Evolutionary conservation across 2,329 filamentous ascomycete species (phyloP).

Genomic region (Ceratocystis diversiconidia): DNA sequence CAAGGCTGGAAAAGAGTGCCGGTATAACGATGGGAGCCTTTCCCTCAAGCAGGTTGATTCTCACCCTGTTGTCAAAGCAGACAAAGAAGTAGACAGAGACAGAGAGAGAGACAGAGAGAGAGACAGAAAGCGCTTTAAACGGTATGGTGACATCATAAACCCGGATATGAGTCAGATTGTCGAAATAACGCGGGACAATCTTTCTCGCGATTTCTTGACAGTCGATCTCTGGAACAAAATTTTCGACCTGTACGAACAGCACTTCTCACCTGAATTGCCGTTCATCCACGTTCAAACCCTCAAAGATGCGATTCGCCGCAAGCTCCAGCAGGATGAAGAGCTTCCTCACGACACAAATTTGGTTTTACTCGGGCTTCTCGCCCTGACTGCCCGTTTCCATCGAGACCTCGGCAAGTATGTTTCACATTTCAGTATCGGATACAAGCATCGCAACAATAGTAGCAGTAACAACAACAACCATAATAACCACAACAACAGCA

Average conservation of each 20-base stretch:
- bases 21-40: constrained; percentile 41
- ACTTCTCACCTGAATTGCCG: constrained; percentile 58
- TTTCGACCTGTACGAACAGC: constrained; percentile 54
- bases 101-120: constrained; percentile 33
- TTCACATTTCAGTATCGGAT: constrained; percentile 24
- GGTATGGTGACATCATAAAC: constrained; percentile 31
- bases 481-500: no score
- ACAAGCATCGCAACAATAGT: background rate
- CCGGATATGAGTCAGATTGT: constrained; percentile 27
- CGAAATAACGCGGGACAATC: constrained; percentile 40
- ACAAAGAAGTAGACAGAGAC: constrained; percentile 33
- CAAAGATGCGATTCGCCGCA: constrained; percentile 23
- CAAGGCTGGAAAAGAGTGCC: constrained; percentile 56
- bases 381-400: constrained; percentile 56
- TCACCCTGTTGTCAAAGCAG: constrained; percentile 24
- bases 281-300: constrained; percentile 56
- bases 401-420: constrained; percentile 42
- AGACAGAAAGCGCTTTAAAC: constrained; percentile 37
- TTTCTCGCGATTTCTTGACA: constrained; percentile 48
- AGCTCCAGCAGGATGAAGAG: constrained; percentile 23
- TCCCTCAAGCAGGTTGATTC: background rate
- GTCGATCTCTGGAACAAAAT: constrained; percentile 53
- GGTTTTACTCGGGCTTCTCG: constrained; percentile 51
- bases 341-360: constrained; percentile 37
- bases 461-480: no score